Evolutionary conservation across 176 grass and related monocot species (phyloP).

Genomic region (Carex myosuroides): DNA sequence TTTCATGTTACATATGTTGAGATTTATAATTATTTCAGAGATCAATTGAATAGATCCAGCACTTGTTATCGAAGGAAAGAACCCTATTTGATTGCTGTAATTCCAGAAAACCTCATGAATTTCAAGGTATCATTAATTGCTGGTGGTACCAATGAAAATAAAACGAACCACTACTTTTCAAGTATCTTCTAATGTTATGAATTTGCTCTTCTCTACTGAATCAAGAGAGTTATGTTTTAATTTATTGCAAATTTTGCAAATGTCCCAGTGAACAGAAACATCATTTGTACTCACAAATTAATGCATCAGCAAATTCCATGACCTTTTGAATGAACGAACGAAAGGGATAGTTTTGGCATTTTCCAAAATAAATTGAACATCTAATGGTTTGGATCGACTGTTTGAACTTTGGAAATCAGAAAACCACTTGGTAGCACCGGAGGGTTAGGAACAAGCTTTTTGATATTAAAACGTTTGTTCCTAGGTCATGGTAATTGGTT

Average conservation of each 20-base stretch:
- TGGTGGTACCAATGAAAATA: neutral
- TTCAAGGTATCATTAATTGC: conserved; percentile 55
- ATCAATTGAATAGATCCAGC: conserved; percentile 47
- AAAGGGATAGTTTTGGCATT: neutral
- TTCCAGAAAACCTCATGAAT: conserved; percentile 65
- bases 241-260: neutral
- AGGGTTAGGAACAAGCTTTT: too few relatives aligned
- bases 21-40: neutral
- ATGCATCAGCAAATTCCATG: neutral
- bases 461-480: too few relatives aligned
- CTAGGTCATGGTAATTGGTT: too few relatives aligned
- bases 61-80: conserved; percentile 94
- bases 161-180: neutral
- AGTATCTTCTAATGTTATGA: neutral
- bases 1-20: neutral
- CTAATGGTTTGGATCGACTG: too few relatives aligned
- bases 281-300: neutral
- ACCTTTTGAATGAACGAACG: neutral
- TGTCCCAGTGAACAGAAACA: neutral
- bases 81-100: conserved; percentile 68
- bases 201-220: neutral
- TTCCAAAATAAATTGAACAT: neutral
- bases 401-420: too few relatives aligned
- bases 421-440: too few relatives aligned
- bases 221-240: neutral